Conservation (phyloP, 208 protist species). For the Lotmaria passim region DNA sequence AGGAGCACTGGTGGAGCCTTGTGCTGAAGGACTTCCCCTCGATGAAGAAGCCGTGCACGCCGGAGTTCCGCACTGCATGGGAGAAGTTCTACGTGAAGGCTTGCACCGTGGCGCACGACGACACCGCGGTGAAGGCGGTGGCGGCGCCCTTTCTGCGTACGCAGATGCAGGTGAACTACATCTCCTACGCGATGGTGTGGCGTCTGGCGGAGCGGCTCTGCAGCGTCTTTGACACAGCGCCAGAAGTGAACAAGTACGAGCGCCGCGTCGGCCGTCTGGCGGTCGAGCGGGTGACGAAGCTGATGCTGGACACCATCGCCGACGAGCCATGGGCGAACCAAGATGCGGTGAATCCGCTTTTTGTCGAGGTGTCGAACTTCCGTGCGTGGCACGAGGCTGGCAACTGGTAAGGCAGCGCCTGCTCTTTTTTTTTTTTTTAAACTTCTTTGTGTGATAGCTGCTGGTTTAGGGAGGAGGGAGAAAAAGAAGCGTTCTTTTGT, state of each 20-base stretch:
- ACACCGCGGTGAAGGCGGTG: slow-evolving; percentile 62
- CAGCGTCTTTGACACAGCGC: slow-evolving; percentile 55
- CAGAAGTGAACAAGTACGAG: slow-evolving; percentile 52
- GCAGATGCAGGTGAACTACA: slow-evolving; percentile 84
- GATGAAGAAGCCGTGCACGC: slow-evolving; percentile 68
- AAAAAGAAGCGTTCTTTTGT: background rate
- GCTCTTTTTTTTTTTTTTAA: too few relatives aligned
- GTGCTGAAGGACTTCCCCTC: slow-evolving; percentile 85
- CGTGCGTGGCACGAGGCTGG: slow-evolving; percentile 89
- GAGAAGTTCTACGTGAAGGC: slow-evolving; percentile 73
- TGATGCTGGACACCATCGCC: slow-evolving; percentile 87
- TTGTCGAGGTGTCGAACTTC: slow-evolving; percentile 82
- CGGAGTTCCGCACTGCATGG: slow-evolving; percentile 65
- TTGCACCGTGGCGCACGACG: slow-evolving; percentile 73
- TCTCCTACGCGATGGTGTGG: slow-evolving; percentile 86
- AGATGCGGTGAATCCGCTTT: slow-evolving; percentile 73
- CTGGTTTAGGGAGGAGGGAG: background rate
- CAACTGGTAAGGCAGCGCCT: slow-evolving; percentile 86
- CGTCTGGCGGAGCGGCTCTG: slow-evolving; percentile 84
- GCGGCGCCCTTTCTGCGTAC: slow-evolving; percentile 71
- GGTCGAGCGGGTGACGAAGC: slow-evolving; percentile 87
- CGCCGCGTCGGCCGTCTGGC: slow-evolving; percentile 52
- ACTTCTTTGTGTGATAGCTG: background rate
- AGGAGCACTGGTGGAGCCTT: slow-evolving; percentile 74
- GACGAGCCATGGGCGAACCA: slow-evolving; percentile 84